These are phyloP conservation scores for Aureobasidium uvarum DNA, from an alignment of 2,329 filamentous ascomycete genomes.

Conservation along the genomic window DNA sequence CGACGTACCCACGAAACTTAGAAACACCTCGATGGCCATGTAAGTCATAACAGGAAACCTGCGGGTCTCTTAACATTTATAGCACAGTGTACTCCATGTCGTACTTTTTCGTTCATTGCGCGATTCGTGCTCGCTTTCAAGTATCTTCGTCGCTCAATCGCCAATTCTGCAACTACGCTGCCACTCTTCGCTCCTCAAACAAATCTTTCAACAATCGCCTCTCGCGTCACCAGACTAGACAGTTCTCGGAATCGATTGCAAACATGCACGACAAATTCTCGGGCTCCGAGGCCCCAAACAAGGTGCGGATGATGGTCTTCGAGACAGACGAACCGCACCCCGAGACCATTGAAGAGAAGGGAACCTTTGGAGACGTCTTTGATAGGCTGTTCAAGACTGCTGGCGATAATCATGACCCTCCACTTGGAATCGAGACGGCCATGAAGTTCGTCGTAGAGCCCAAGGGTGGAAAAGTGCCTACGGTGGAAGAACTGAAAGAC, in stretches of 20 bases:
- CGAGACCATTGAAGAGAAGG: conserved; percentile 50
- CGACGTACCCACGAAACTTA: background rate
- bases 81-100: background rate
- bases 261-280: conserved; percentile 23
- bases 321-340: conserved; percentile 59
- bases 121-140: background rate
- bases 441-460: conserved; percentile 55
- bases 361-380: conserved; percentile 56
- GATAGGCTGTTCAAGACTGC: conserved; percentile 53
- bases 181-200: background rate
- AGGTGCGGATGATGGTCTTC: conserved; percentile 50
- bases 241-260: background rate
- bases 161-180: background rate
- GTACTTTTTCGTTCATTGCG: background rate
- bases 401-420: conserved; percentile 54
- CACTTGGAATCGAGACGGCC: conserved; percentile 55
- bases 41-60: background rate
- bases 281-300: conserved; percentile 12
- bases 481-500: conserved; percentile 48
- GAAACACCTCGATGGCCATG: conserved; percentile 4
- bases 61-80: background rate
- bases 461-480: conserved; percentile 47
- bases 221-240: background rate
- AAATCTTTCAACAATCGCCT: background rate
- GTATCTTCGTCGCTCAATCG: background rate